Evolutionary conservation across 78 protist species (phyloP), one percentile per base, ranked within the genome.

Genomic region (Isochrysis galbana): DNA sequence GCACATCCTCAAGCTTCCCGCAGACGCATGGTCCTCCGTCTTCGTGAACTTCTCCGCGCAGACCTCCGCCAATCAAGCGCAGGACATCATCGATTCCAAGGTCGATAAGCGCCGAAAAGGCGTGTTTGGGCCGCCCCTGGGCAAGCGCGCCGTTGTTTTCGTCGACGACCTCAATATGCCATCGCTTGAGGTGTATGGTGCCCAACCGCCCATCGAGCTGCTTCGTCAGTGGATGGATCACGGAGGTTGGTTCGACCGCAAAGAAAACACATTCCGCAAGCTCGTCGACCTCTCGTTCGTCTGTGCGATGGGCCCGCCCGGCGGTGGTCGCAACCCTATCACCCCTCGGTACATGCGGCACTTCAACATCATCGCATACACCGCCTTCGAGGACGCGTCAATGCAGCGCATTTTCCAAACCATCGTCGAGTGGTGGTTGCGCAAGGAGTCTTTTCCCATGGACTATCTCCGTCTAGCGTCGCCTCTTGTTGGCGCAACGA

Each of bases 131-230:
- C 98, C 99, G 26, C 96, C 96, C 26, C 46, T 91, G 38, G 97
- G 96, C 46, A 94, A 89, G 45, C 48, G 91, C 39, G 3, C 69
- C 48, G 91, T 94, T n/a, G 36, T 97, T 23, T 97, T 98, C 47
- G 95, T 98, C 42, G 99, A 98, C 87, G 98, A 98, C 61, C 82
- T 98, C 78, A 97, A 98, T 96, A 96, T 97, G 98, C 98, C 98
- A 26, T 67, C 87, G n/a, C 70, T 34, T 14, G 96, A 96, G 90
- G 45, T 36, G 86, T 98, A 95, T 86, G 96, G 97, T 3, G 98
- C 99, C 23, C 98, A 97, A 91, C 99, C 98, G 38, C 98, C 99
- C 22, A 93, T 96, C 45, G 98, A 97, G 94, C 84, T 98, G 67
- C 74, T 98, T 61, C 90, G 98, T 2, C 99, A 98, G 95, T 94